Evolutionary conservation across 441 rosid genomes (phyloP), one percentile per base, ranked within the genome.

Genomic region (Gossypium laxum): DNA sequence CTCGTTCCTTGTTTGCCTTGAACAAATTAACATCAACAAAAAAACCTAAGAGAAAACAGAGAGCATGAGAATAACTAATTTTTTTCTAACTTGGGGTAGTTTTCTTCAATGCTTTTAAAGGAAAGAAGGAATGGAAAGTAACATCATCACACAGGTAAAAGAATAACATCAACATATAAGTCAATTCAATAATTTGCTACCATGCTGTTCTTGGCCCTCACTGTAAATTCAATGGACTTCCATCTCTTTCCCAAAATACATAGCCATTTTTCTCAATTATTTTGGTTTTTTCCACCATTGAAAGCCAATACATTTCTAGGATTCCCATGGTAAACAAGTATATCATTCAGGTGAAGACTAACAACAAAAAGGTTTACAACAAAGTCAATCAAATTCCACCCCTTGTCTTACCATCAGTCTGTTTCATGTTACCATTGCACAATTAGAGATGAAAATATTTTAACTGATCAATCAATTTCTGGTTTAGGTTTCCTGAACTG

Each of bases 21-120:
- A 87, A 89, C 71, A 94, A 77, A 83, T 89, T 91, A 68, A 94
- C 82, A 77, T 94, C 98, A 26, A 91, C 83, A 83, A 94, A 94
- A 78, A 94, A 94, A 59, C 98, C 97, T 94, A 84, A 18, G 24
- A 52, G 55, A 43, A 71, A 18, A 76, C 19, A 70, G 74, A 55
- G 77, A 74, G 43, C 26, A 43, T 74, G 69, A 77, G 72, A 54
- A 74, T 32, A 18, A 63, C 60, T 17, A 55, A 41, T 15, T 10
- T 41, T 63, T 41, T 63, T 2, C 32, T 24, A 19, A 21, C 32
- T 19, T 15, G 41, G 32, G 68, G 30, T 18, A 19, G 52, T 41
- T 38, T 63, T 61, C 38, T 32, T 38, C 50, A 69, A 64, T 64
- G 55, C 54, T 43, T 64, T 21, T 11, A 43, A 19, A 41, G 52